Conservation (phyloP, 108 stramenopile genomes). For the Halocafeteria seosinensis region DNA sequence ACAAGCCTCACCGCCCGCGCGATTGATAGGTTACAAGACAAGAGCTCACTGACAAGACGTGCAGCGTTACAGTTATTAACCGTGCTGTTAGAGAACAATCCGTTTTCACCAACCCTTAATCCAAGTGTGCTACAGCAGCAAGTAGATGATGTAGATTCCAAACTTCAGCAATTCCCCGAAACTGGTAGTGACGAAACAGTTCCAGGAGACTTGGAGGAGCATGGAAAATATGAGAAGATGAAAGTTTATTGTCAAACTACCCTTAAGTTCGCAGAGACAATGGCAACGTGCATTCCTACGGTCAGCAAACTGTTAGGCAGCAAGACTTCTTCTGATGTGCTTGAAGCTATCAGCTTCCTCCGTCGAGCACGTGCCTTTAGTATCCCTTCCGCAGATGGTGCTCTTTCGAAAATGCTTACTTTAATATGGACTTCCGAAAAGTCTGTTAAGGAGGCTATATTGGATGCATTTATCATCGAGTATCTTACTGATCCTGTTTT, state of each 20-base stretch:
- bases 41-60: slow-evolving; percentile 75
- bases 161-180: too few relatives aligned
- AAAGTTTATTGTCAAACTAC: too few relatives aligned
- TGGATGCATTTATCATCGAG: background rate
- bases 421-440: background rate
- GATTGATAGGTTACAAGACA: slow-evolving; percentile 45
- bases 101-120: slow-evolving; percentile 65
- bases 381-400: background rate
- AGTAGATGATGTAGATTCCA: too few relatives aligned
- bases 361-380: background rate
- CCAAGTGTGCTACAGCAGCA: too few relatives aligned
- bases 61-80: slow-evolving; percentile 66
- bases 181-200: too few relatives aligned
- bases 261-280: too few relatives aligned
- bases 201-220: too few relatives aligned
- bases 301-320: background rate
- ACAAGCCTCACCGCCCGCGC: slow-evolving; percentile 28
- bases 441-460: background rate
- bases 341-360: background rate
- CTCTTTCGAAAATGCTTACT: background rate
- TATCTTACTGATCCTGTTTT: background rate
- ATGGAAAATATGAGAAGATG: too few relatives aligned
- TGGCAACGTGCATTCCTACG: background rate
- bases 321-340: background rate
- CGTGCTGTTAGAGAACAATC: slow-evolving; percentile 68